Conservation (phyloP, 352 stramenopile species). For the Detonula confervacea region DNA sequence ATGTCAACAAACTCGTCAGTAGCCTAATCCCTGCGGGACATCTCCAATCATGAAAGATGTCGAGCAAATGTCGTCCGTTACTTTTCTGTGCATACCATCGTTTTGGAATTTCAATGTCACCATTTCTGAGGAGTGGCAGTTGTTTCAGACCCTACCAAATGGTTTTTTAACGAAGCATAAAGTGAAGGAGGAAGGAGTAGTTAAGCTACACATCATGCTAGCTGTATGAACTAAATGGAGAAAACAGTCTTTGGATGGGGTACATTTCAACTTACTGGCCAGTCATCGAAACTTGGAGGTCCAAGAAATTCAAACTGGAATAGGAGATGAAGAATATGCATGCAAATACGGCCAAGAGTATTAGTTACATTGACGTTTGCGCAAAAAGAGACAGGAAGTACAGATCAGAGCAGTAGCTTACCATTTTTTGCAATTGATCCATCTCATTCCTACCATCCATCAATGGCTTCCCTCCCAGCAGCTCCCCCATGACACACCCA, state of each 20-base stretch:
- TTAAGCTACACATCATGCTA: too few relatives aligned
- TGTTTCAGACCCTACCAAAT: conserved; percentile 29
- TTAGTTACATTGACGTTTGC: background rate
- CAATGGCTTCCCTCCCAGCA: conserved; percentile 92
- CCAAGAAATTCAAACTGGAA: conserved; percentile 60
- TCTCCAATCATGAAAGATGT: conserved; percentile 61
- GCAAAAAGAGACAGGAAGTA: too few relatives aligned
- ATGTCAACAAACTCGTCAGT: conserved; percentile 61
- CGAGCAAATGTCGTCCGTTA: conserved; percentile 43
- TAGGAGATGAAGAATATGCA: conserved; percentile 3
- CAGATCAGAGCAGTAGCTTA: conserved; percentile 50
- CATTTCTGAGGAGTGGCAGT: conserved; percentile 54
- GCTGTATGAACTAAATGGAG: too few relatives aligned
- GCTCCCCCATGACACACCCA: conserved; percentile 94
- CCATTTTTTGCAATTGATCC: conserved; percentile 96
- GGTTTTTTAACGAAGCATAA: too few relatives aligned
- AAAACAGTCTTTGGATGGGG: background rate
- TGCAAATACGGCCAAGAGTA: conserved; percentile 3
- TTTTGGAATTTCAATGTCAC: conserved; percentile 55
- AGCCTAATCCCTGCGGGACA: conserved; percentile 58
- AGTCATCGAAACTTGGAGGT: conserved; percentile 42
- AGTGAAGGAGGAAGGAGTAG: background rate
- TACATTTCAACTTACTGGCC: conserved; percentile 41
- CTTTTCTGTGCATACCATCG: conserved; percentile 37
- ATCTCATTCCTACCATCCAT: conserved; percentile 95